Evolutionary conservation across 305 asterid genomes (phyloP).

Genomic region (Fraxinus platypoda): DNA sequence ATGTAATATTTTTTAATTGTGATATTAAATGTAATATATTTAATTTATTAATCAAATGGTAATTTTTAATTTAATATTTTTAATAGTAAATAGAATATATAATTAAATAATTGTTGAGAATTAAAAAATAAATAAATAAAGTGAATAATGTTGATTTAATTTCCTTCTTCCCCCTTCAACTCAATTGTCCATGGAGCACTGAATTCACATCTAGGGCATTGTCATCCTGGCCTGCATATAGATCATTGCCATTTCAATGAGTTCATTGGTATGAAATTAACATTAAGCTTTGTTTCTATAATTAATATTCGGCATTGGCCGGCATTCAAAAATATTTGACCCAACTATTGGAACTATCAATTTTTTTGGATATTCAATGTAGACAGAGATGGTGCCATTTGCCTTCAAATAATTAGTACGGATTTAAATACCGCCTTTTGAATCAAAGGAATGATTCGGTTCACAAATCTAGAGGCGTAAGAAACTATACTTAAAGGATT

Average conservation of each 20-base stretch:
- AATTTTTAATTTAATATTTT: too few relatives aligned
- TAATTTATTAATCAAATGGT: not conserved
- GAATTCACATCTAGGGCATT: not conserved
- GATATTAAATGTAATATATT: too few relatives aligned
- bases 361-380: constrained; percentile 1
- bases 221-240: not conserved
- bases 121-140: too few relatives aligned
- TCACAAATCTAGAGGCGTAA: constrained; percentile 31
- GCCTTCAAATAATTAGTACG: constrained; percentile 6
- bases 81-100: too few relatives aligned
- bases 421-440: not conserved
- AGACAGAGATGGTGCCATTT: not conserved
- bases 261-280: not conserved
- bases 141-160: too few relatives aligned
- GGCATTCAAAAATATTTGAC: constrained; percentile 20
- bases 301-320: constrained; percentile 31
- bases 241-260: not conserved
- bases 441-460: constrained; percentile 16
- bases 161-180: not conserved
- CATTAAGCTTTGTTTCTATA: not conserved
- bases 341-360: not conserved
- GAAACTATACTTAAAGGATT: not conserved
- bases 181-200: not conserved
- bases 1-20: too few relatives aligned
- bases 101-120: too few relatives aligned